Percentiles rank a stretch among this genome's conserved stretches.
Conservation (phyloP, 768 basidiomycete species). For the Boletus pseudo-olivaceus region DNA sequence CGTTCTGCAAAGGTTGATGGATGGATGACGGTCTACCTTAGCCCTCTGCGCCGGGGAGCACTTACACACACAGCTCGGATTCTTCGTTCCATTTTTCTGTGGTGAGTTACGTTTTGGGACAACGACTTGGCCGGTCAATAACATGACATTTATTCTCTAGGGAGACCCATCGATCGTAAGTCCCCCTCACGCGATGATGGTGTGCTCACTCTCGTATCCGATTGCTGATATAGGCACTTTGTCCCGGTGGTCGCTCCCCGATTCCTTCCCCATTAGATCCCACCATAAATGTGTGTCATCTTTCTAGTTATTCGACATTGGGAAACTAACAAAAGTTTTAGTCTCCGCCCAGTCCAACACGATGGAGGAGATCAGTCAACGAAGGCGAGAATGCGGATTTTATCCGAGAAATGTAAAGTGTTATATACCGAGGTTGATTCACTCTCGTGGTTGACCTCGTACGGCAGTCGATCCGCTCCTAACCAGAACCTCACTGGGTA, state of each 20-base stretch:
- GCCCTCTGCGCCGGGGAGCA: constrained; percentile 1
- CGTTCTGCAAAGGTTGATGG: neutral
- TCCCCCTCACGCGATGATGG: neutral
- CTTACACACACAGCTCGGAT: neutral
- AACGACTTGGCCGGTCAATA: neutral
- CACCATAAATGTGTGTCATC: neutral
- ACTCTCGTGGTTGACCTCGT: neutral
- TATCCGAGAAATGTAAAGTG: constrained; percentile 11
- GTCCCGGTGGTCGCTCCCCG: neutral
- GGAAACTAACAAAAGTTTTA: neutral
- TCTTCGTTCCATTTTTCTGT: neutral
- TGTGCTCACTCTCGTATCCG: neutral
- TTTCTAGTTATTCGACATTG: neutral
- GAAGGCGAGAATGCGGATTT: constrained; percentile 4
- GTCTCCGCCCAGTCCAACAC: constrained; percentile 4
- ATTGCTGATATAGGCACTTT: neutral
- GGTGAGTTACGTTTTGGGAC: neutral
- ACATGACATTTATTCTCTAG: neutral
- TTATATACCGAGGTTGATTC: neutral
- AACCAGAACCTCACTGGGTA: constrained; percentile 13
- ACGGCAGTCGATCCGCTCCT: constrained; percentile 9
- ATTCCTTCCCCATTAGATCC: neutral
- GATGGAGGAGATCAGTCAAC: neutral
- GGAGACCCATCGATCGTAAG: neutral
- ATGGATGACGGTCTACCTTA: neutral